Conservation (phyloP, 1,284 basidiomycete genomes). For the Tylopilus sp. region DNA sequence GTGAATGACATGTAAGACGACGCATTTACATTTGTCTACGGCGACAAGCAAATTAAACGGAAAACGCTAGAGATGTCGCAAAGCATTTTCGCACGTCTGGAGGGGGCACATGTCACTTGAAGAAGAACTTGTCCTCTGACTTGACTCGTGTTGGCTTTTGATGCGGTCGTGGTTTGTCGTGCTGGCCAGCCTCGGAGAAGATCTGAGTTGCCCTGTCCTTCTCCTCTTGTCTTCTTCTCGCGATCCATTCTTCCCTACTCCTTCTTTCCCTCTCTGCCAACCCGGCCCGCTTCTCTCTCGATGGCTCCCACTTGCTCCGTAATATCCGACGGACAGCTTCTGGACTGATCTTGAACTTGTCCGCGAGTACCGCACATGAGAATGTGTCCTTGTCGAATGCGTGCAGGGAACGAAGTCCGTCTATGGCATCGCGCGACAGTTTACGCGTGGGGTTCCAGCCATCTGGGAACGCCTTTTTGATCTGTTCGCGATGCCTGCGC, state of each 20-base stretch:
- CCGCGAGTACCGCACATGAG: constrained; percentile 65
- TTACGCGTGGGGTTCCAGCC: constrained; percentile 87
- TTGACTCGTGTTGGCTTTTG: constrained; percentile 24
- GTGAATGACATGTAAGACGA: constrained; percentile 9
- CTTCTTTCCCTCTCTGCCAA: constrained; percentile 57
- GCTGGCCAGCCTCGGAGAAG: constrained; percentile 21
- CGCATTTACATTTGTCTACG: constrained; percentile 2
- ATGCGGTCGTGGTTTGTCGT: constrained; percentile 20
- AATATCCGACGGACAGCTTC: constrained; percentile 85
- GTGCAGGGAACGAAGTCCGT: constrained; percentile 72
- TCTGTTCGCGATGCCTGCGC: constrained; percentile 50
- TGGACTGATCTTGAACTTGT: constrained; percentile 77
- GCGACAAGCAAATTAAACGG: not conserved
- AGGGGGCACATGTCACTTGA: constrained; percentile 30
- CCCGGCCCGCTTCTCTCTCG: constrained; percentile 50
- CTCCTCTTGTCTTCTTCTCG: constrained; percentile 42
- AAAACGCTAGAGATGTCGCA: constrained; percentile 1
- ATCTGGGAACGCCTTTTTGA: constrained; percentile 62
- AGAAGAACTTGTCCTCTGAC: constrained; percentile 39
- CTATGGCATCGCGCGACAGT: constrained; percentile 88
- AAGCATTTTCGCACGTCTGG: constrained; percentile 17
- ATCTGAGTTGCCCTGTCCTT: constrained; percentile 32
- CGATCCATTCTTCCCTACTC: constrained; percentile 41
- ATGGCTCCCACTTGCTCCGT: constrained; percentile 74
- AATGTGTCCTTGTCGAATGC: constrained; percentile 64